Conservation (phyloP, 169 alveolate genomes). For the Perkinsus chesapeaki region DNA sequence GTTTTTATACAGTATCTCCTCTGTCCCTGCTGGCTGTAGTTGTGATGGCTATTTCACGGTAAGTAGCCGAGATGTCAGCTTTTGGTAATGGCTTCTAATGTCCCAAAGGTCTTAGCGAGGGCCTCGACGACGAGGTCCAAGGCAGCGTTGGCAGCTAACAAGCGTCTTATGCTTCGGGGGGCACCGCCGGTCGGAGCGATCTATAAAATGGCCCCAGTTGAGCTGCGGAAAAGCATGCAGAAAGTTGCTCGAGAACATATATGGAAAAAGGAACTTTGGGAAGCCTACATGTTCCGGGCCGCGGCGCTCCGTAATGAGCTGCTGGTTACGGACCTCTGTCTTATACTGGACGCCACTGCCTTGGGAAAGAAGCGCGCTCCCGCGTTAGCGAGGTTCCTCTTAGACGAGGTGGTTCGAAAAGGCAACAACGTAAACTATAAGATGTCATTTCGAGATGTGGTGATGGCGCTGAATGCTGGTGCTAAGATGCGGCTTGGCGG, state of each 20-base stretch:
- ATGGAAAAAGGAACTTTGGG: neutral
- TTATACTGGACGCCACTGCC: neutral
- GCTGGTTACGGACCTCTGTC: neutral
- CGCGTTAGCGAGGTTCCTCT: neutral
- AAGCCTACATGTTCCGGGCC: neutral
- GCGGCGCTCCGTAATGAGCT: neutral
- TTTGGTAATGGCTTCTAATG: neutral
- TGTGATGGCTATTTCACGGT: too few species aligned
- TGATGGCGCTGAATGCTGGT: neutral
- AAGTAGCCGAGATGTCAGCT: too few species aligned
- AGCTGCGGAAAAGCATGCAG: neutral
- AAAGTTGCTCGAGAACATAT: neutral
- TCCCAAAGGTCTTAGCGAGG: neutral
- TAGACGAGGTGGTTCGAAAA: neutral
- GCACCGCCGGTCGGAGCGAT: neutral
- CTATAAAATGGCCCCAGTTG: neutral
- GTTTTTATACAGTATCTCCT: too few species aligned
- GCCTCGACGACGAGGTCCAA: neutral
- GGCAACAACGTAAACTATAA: neutral
- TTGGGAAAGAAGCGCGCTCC: neutral
- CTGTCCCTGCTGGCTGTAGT: too few species aligned
- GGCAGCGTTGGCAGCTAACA: neutral
- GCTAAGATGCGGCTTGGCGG: neutral
- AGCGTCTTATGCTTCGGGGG: neutral
- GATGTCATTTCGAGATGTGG: neutral